These are phyloP conservation scores for Globisporangium emineosum DNA, from an alignment of 352 stramenopile species.

Conservation along the genomic window DNA sequence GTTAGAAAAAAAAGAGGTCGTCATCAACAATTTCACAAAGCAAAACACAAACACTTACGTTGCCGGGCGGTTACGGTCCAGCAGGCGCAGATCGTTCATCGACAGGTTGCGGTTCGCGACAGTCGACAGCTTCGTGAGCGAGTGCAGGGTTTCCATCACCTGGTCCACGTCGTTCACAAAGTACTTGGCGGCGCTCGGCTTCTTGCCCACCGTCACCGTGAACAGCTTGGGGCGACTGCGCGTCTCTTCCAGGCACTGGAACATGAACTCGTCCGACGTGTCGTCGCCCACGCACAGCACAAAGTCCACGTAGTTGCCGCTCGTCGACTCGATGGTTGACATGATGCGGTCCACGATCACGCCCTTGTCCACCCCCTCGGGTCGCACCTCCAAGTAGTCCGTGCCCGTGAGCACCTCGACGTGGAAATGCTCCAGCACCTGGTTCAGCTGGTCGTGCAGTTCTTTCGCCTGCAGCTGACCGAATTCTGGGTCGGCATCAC, in stretches of 20 bases:
- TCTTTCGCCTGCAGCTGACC: constrained; percentile 98
- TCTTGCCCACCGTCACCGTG: constrained; percentile 98
- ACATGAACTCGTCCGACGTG: constrained; percentile 98
- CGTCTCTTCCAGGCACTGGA: constrained; percentile 80
- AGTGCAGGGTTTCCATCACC: constrained; percentile 92
- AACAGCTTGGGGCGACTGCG: constrained; percentile 80
- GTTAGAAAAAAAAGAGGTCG: background rate
- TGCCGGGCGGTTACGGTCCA: constrained; percentile 50
- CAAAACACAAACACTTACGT: constrained; percentile 31
- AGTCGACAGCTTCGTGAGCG: constrained; percentile 84
- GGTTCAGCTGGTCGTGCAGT: constrained; percentile 96
- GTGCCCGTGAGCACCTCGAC: constrained; percentile 92
- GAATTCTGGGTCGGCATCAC: constrained; percentile 99
- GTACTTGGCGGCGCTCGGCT: constrained; percentile 95
- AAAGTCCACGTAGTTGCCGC: constrained; percentile 92
- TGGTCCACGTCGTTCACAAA: constrained; percentile 98
- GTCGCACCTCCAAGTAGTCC: constrained; percentile 93
- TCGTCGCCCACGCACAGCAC: constrained; percentile 97
- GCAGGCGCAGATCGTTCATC: constrained; percentile 77
- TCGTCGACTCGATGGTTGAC: constrained; percentile 81
- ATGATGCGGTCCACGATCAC: constrained; percentile 96
- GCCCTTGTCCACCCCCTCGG: constrained; percentile 98
- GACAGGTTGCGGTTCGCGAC: constrained; percentile 81
- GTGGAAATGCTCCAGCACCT: constrained; percentile 94
- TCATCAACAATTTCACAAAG: background rate